Evolutionary conservation across 805 yeast species (phyloP), one percentile per base, ranked within the genome.

Genomic region (Myxozyma melibiosi): DNA sequence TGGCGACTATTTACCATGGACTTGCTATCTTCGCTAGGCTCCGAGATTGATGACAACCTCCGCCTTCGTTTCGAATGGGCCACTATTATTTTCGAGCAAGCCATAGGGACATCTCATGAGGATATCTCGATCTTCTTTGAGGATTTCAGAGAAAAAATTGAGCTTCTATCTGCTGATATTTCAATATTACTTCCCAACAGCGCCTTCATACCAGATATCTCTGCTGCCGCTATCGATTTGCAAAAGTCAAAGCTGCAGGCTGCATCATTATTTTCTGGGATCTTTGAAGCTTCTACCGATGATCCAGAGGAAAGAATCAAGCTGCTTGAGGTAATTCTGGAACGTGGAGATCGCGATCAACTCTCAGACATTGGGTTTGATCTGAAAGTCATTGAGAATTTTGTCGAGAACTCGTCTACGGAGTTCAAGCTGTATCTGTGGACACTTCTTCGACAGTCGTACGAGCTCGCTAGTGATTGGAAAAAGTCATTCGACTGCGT

Each of bases 181-280:
- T 6, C 9, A 2, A 27, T 51, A 25, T 30, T 44, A 13, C 50
- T 57, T 22, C 44, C 53, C 11, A 58, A 60, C n/a, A 51, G 54
- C 31, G 73, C 76, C 1, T 73, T 78, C 54, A 81, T 91, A 14
- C 85, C 89, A 1, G 73, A 76, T 0, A 70, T 91, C 2, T 83
- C 78, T 40, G 50, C 70, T 1, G 72, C 75, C 0, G 75, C 80
- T 4, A 76, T 88, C 7, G 77, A 76, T 34, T 75, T 82, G 3
- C 91, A 89, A 64, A 73, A 84, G 18, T 84, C 91, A 1, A 88
- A 89, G 49, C 76, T 88, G 13, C 81, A 83, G 27, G 88, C 92
- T 0, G 80, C 90, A 42, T 74, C 85, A 0, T 78, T 84, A 11
- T 87, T 88, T 65, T 78, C 88, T 2, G 74, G 74, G 16, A 77